Evolutionary conservation across 371 early-diverging fungal species (phyloP), one percentile per base, ranked within the genome.

Genomic region (Funneliformis caledonium): DNA sequence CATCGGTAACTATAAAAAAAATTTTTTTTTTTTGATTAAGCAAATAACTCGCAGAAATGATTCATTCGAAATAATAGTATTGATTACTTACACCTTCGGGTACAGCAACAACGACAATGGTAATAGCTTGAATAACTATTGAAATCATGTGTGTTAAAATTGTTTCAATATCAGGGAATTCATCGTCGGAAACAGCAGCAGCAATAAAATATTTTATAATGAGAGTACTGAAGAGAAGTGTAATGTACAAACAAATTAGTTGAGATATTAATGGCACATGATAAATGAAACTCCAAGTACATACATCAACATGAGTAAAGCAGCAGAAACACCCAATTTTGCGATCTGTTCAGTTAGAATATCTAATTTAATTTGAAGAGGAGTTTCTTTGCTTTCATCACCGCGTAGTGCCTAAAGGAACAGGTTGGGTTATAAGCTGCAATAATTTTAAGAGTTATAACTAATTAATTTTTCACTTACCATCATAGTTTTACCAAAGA

Each of bases 31-130:
- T 64, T 64, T 12, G 64, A 22, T 64, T 64, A 22, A 22, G 6
- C 22, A 22, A 22, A 22, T 64, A 22, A 31, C 9, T 8, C 43
- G 45, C 7, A 67, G 11, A 50, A 72, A 50, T 14, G 22, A 64
- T 31, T 31, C 64, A 11, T 6, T 64, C 33, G 26, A 26, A 50
- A 14, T 48, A 72, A 72, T 19, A 7, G 33, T 72, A 72, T 42
- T 69, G 10, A 64, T 8, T 22, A 73, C 77, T 42, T 77, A 77
- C 77, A 72, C 99, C 99, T 88, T 99, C 99, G n/a, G 99, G 98
- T 7, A 98, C 97, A 62, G 97, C 97, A 42, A 98, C 97, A 12
- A 97, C 99, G 61, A 98, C 93, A 72, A 98, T 93, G 12, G 98
- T 96, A 79, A 95, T 94, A 16, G 93, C 91, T 83, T 95, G 94